Evolutionary conservation across 331 rosid species (phyloP), one percentile per base, ranked within the genome.

Genomic region (Acacia pycnantha): DNA sequence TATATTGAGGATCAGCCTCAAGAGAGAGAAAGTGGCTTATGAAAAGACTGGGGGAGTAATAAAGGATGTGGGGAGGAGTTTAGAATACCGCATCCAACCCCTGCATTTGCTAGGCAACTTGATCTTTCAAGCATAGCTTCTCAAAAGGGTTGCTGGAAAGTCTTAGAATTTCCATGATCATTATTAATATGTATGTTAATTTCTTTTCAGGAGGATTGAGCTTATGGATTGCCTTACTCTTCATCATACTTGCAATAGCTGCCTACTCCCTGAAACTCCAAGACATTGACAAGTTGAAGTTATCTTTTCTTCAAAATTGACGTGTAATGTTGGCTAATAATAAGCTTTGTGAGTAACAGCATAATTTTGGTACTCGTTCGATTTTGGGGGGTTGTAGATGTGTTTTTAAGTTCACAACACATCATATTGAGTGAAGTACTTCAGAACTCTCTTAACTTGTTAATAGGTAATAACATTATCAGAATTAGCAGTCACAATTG

Each of bases 191-290:
- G n/a, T 5, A 67, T 67, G 24, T 35, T 44, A 24, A 71, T 74
- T 76, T 74, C 33, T 26, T 71, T 85, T 68, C 91, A 93, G 99
- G 96, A 83, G 94, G 89, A 74, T 43, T 74, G 84, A 88, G 80
- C 92, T 81, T 92, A 72, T 93, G 94, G 99, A 53, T 91, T 72
- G 79, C 90, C 50, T 18, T 92, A 83, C 53, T 95, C 44, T 82
- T 92, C 76, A 73, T 93, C 84, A 80, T 95, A 58, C 81, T 93
- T 19, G 93, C 96, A 21, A 27, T 89, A 74, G 91, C 87, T 13
- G 91, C 87, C 53, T 95, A 92, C 87, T 86, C 88, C 81, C 53
- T 84, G 76, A 90, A 86, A 82, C 50, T 43, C 43, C 67, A 78
- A 81, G 90, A 50, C 83, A 77, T 83, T 83, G 77, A 27, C 74